These are phyloP conservation scores for Theobroma cacao DNA, from an alignment of 345 rosid species.

Conservation along the genomic window DNA sequence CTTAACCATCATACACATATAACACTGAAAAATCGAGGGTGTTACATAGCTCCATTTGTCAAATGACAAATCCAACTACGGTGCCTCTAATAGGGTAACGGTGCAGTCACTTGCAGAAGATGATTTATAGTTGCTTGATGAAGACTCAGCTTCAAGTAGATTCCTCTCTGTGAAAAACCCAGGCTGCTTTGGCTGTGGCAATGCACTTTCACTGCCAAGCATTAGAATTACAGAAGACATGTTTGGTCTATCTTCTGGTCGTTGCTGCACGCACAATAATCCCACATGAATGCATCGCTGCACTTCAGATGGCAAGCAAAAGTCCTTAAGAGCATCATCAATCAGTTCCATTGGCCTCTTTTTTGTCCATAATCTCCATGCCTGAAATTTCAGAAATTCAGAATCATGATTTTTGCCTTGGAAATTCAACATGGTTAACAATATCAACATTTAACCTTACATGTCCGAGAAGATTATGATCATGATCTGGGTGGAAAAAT, in stretches of 20 bases:
- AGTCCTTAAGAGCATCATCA: constrained; percentile 17
- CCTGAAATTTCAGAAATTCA: constrained; percentile 15
- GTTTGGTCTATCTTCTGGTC: constrained; percentile 21
- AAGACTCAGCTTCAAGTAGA: background rate
- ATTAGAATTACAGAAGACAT: constrained; percentile 28
- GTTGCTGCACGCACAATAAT: constrained; percentile 28
- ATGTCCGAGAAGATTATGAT: constrained; percentile 24
- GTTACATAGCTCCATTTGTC: too few relatives aligned
- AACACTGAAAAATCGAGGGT: too few relatives aligned
- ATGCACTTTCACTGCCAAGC: constrained; percentile 21
- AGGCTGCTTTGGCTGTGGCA: constrained; percentile 35
- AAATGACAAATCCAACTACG: background rate
- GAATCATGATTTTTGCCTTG: background rate
- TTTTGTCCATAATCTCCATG: constrained; percentile 38
- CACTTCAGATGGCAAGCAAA: constrained; percentile 4
- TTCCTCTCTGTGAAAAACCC: constrained; percentile 21
- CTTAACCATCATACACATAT: too few relatives aligned
- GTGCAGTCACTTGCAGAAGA: background rate
- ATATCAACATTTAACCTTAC: background rate
- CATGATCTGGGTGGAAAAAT: constrained; percentile 16
- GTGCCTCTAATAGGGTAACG: background rate
- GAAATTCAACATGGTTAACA: background rate
- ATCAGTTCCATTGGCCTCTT: constrained; percentile 29
- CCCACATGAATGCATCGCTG: constrained; percentile 30
- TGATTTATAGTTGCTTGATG: background rate